Base-by-base conservation (phyloP, 345 rosid species). In the Kernera saxatilis region DNA sequence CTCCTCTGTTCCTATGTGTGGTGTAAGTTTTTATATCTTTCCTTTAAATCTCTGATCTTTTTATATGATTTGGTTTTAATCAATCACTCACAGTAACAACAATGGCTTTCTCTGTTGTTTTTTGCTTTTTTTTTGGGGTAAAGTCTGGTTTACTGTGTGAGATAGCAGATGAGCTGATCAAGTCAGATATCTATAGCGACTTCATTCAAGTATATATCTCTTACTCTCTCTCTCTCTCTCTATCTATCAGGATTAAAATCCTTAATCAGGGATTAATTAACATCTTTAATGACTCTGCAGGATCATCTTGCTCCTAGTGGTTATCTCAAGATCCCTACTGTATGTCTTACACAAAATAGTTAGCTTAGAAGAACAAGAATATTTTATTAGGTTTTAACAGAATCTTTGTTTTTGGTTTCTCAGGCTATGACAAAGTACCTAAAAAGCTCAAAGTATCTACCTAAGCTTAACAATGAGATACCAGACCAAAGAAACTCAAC, bases 1-100 rank as follows among this genome's bases (percentile, higher is more conserved):
- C 45, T 95, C 99, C 68, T 89, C 97, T 67, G 91, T 93, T 69
- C 97, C 99, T 84, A 81, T 86, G 55, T 93, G 97, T 69, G 96
- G 93, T 71, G 99, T 91, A 84, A 85, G 95, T 0, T 3, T 33
- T 41, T 36, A n/a, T n/a, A 17, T 5, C 29, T 53, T 41, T 5
- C 6, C 32, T 27, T 14, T 25, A 3, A 33, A 10, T 32, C 14
- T 33, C n/a, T 26, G 8, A 8, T 51, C 19, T 43, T 72, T 23
- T 35, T 43, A 6, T 52, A 14, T 35, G 29, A 27, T 36, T 43
- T 59, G 3, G 4, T 36, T 51, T 15, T 46, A 18, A 17, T 30
- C 40, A 37, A 35, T 32, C 23, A 12, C 9, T 15, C 46, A 55
- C 27, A 62, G 2, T 52, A 22, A 56, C 33, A 64, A 45, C 5